phyloP scores from a whole-genome alignment of 805 yeast species.

The Scheffersomyces lignosus region DNA sequence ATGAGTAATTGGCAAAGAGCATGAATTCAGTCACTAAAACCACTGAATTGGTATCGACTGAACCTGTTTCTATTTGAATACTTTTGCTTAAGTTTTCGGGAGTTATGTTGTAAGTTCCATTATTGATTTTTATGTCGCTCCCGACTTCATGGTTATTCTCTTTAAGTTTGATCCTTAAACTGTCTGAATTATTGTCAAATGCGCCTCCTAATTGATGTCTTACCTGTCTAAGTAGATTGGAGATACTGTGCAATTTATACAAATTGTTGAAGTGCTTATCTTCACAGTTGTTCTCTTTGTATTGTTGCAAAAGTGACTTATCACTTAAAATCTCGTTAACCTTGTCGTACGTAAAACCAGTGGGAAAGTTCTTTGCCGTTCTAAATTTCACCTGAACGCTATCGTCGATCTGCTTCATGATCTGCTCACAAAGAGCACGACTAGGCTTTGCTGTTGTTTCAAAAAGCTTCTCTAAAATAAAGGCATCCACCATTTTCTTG shows the following conservation, averaged over 20 bases:
- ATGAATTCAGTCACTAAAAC: constrained; percentile 78
- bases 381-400: constrained; percentile 23
- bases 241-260: constrained; percentile 24
- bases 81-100: constrained; percentile 10
- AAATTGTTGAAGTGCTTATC: constrained; percentile 26
- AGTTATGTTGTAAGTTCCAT: constrained; percentile 12
- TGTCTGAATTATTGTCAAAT: not conserved
- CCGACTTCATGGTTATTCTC: not conserved
- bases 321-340: constrained; percentile 54
- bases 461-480: constrained; percentile 9
- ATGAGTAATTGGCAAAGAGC: constrained; percentile 73
- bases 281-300: constrained; percentile 4
- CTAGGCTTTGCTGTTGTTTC: constrained; percentile 7
- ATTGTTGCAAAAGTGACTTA: constrained; percentile 12
- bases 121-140: too few species aligned
- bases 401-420: constrained; percentile 15
- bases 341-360: constrained; percentile 55
- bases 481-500: constrained; percentile 18
- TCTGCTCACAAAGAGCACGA: constrained; percentile 4
- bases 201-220: constrained; percentile 8
- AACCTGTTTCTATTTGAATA: constrained; percentile 6
- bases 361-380: constrained; percentile 30
- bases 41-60: not conserved
- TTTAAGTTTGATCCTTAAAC: not conserved
- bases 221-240: constrained; percentile 23